Evolutionary conservation across 495 filamentous ascomycete species (phyloP).

Genomic region (Lentithecium fluviatile): DNA sequence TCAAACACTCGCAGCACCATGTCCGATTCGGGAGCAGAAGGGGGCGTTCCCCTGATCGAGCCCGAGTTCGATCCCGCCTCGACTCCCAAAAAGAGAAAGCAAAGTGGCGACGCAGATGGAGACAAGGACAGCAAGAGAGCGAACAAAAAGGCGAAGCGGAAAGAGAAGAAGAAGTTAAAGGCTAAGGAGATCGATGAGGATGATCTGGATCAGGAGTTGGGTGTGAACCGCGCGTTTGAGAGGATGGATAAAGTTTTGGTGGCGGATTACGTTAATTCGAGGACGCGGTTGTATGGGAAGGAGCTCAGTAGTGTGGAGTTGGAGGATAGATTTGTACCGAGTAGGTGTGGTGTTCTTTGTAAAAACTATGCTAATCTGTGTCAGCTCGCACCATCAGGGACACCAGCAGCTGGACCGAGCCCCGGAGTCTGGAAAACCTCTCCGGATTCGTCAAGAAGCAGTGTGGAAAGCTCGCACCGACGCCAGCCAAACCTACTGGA

Average conservation of each 20-base stretch:
- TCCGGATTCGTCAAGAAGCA: slow-evolving; percentile 70
- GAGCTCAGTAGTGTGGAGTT: slow-evolving; percentile 80
- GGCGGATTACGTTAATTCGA: slow-evolving; percentile 83
- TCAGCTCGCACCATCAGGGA: slow-evolving; percentile 62
- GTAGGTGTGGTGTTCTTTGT: slow-evolving; percentile 45
- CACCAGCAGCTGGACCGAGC: slow-evolving; percentile 67
- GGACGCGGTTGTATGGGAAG: slow-evolving; percentile 71
- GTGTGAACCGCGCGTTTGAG: slow-evolving; percentile 77
- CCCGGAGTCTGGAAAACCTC: slow-evolving; percentile 65
- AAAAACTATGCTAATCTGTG: slow-evolving; percentile 28
- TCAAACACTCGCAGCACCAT: slow-evolving; percentile 26
- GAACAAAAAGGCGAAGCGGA: slow-evolving; percentile 50
- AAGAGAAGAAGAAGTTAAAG: slow-evolving; percentile 57
- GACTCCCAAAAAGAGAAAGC: slow-evolving; percentile 40
- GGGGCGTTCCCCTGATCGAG: slow-evolving; percentile 37
- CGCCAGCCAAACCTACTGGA: slow-evolving; percentile 64
- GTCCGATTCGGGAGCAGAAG: slow-evolving; percentile 38
- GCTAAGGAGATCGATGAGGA: slow-evolving; percentile 51
- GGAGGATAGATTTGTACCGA: slow-evolving; percentile 75
- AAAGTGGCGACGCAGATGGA: slow-evolving; percentile 24
- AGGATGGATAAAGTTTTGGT: slow-evolving; percentile 77
- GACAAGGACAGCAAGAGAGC: slow-evolving; percentile 24
- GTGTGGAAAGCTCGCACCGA: slow-evolving; percentile 47
- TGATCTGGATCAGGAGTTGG: slow-evolving; percentile 58
- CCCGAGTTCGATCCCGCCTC: slow-evolving; percentile 8